Percentiles rank a stretch among this genome's conserved stretches.
phyloP scores from a whole-genome alignment of 441 rosid species.

The Mallotus japonicus region DNA sequence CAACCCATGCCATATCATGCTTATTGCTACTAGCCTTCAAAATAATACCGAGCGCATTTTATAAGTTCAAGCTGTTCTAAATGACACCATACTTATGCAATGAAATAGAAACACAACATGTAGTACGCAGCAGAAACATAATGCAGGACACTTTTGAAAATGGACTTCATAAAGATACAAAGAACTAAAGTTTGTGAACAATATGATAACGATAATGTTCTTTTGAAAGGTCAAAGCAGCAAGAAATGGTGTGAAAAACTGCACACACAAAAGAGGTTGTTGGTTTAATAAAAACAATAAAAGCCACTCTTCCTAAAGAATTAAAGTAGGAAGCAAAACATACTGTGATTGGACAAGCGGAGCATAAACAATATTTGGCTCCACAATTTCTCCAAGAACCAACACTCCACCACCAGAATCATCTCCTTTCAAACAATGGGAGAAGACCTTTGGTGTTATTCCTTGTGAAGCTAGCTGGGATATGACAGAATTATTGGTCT shows the following conservation, averaged over 20 bases:
- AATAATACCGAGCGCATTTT: too few species aligned
- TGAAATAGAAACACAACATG: neutral
- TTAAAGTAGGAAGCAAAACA: slow-evolving; percentile 20
- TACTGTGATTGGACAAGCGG: slow-evolving; percentile 82
- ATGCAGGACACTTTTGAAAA: too few species aligned
- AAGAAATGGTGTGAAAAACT: neutral
- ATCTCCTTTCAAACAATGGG: slow-evolving; percentile 90
- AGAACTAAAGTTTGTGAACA: neutral
- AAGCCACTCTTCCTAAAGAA: too few species aligned
- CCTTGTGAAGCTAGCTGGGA: slow-evolving; percentile 87
- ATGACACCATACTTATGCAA: neutral
- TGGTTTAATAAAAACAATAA: too few species aligned
- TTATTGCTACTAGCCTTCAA: too few species aligned
- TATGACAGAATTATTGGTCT: slow-evolving; percentile 56
- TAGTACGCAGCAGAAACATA: too few species aligned
- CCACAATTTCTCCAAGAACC: slow-evolving; percentile 85
- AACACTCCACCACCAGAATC: slow-evolving; percentile 77
- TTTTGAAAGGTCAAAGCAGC: neutral
- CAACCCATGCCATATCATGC: too few species aligned
- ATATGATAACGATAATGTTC: neutral
- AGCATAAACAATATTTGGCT: slow-evolving; percentile 75
- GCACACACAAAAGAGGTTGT: too few species aligned
- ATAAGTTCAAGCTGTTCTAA: neutral
- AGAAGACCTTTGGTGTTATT: slow-evolving; percentile 72
- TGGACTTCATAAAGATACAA: too few species aligned